Base-by-base conservation (phyloP, 805 yeast genomes). In the Yarrowia hollandica region DNA sequence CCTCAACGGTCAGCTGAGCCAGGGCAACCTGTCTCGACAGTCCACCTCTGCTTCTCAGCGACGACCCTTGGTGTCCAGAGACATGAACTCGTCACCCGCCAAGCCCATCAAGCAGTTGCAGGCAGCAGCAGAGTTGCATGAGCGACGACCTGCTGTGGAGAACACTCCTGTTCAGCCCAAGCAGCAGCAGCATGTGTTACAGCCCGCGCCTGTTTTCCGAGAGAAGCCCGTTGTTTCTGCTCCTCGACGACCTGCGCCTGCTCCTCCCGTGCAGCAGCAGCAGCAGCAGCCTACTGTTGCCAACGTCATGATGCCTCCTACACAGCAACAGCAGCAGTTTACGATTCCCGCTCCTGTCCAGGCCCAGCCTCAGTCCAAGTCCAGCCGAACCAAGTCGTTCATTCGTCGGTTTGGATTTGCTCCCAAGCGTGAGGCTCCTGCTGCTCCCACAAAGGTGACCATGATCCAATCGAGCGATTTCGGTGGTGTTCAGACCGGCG, bases 361-460 rank as follows among this genome's bases (percentile, higher is more conserved):
- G 31, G 31, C 46, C 10, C 57, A 23, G 15, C 34, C 28, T 3
- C 22, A 15, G 50, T 15, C 33, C 30, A 57, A 44, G 23, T 44
- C 60, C 16, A 22, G 34, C 15, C 41, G 58, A 35, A 33, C 60
- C 15, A 33, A 38, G 28, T 58, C 58, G 30, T 50, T 58, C 59
- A 58, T 58, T n/a, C 39, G 42, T 22, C 39, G 34, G 41, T 44
- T 57, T 21, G 60, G 31, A 4, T 37, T 48, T 21, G 28, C 46
- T 6, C 60, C 60, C 26, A 50, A 37, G 25, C 33, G 60, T 9
- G 60, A 58, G 38, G 60, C 60, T 22, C 59, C 60, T 10, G 22
- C 42, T 33, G 33, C 59, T 26, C 60, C 60, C 4, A 18, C 34
- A 23, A 57, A 57, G 33, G 58, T 37, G 37, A 58, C 57, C 12